A percentile compares a stretch with the other conserved stretches of the same genome.
Evolutionary conservation across 1,139 yeast genomes (phyloP).

Genomic region (Chernovozyma aurita): DNA sequence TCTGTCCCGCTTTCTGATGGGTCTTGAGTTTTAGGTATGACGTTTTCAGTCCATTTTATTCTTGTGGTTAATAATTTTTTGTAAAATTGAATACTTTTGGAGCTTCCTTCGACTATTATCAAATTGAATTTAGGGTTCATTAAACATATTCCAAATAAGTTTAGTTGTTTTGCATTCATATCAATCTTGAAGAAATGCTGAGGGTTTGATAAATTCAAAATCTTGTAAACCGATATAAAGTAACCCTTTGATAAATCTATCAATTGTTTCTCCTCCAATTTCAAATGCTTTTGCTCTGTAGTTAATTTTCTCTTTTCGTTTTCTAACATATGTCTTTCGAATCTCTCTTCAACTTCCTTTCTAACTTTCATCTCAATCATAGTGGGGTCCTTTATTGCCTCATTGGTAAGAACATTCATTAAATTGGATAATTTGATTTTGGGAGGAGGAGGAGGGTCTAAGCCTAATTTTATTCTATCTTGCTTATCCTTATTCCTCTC

Average conservation of each 20-base stretch:
- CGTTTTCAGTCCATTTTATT: conserved; percentile 63
- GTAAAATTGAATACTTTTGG: conserved; percentile 55
- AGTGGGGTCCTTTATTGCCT: conserved; percentile 89
- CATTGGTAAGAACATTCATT: conserved; percentile 81
- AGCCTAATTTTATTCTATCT: conserved; percentile 73
- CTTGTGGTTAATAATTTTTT: conserved; percentile 58
- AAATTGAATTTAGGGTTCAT: conserved; percentile 45
- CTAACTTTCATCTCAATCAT: conserved; percentile 71
- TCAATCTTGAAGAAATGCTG: conserved; percentile 72
- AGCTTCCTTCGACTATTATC: conserved; percentile 71
- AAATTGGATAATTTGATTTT: conserved; percentile 79
- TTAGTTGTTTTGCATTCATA: conserved; percentile 71
- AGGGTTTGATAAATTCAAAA: conserved; percentile 53
- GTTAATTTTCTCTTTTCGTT: conserved; percentile 63
- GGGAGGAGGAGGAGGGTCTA: conserved; percentile 86
- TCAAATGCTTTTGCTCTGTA: conserved; percentile 51
- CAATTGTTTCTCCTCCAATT: conserved; percentile 44
- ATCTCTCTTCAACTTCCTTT: conserved; percentile 63
- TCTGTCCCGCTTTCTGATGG: background rate
- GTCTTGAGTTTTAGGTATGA: conserved; percentile 20
- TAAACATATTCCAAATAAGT: conserved; percentile 55
- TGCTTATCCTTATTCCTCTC: conserved; percentile 64
- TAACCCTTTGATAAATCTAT: conserved; percentile 45
- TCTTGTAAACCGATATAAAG: conserved; percentile 54
- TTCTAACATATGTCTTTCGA: conserved; percentile 51